Conservation (phyloP, 768 basidiomycete genomes). For the Tricholoma furcatifolium region DNA sequence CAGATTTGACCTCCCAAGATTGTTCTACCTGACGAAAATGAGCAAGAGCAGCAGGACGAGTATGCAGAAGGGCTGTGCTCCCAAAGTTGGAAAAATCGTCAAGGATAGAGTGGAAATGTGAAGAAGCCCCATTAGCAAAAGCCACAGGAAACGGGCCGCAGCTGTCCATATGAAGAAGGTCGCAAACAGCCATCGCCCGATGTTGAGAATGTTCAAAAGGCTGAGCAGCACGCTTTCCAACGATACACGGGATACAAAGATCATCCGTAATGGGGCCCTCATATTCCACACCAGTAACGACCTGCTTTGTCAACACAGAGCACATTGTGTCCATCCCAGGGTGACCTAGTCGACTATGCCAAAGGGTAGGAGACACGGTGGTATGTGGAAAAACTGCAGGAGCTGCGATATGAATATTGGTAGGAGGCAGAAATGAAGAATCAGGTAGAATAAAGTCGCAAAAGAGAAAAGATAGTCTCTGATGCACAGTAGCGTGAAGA, state of each 20-base stretch:
- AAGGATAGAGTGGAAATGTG: too few relatives aligned
- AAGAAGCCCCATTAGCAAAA: too few relatives aligned
- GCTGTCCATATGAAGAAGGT: too few relatives aligned
- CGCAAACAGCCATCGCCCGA: conserved; percentile 23
- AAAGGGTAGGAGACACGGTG: conserved; percentile 12
- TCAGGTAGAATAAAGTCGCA: conserved; percentile 1
- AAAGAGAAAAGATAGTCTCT: background rate
- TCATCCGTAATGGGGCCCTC: background rate
- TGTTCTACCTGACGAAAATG: too few relatives aligned
- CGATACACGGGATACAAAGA: conserved; percentile 21
- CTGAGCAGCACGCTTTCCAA: conserved; percentile 22
- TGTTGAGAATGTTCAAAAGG: conserved; percentile 11
- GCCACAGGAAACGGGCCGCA: too few relatives aligned
- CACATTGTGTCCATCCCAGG: conserved; percentile 17
- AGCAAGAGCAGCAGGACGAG: conserved; percentile 9
- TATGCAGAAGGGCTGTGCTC: too few relatives aligned
- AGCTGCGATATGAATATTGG: background rate
- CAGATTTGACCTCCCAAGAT: conserved; percentile 9
- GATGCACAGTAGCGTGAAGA: too few relatives aligned
- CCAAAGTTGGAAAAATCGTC: too few relatives aligned
- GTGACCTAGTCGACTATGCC: conserved; percentile 28
- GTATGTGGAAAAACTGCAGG: conserved; percentile 5
- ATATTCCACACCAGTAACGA: conserved; percentile 14
- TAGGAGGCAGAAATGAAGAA: too few relatives aligned
- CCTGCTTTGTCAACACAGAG: conserved; percentile 14